Conservation (phyloP, 2,329 filamentous ascomycete species). For the Madurella fahalii region DNA sequence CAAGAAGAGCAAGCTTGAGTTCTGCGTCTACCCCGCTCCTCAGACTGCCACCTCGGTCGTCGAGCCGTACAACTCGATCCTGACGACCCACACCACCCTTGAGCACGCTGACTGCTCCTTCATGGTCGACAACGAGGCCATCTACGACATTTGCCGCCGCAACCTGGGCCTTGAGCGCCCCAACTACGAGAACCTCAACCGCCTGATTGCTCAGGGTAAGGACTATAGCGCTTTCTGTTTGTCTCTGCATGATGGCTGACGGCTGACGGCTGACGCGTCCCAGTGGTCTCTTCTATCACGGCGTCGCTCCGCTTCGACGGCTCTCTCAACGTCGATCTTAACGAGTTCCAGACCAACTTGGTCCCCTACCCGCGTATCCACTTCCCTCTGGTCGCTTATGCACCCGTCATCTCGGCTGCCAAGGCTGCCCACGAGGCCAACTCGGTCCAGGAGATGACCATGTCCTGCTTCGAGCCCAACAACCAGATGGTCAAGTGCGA, state of each 20-base stretch:
- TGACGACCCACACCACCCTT: conserved; percentile 97
- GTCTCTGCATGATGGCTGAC: conserved; percentile 19
- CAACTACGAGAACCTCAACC: conserved; percentile 98
- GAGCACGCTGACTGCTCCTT: conserved; percentile 99
- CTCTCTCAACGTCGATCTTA: conserved; percentile 97
- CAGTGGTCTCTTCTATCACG: conserved; percentile 97
- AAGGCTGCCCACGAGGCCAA: conserved; percentile 98
- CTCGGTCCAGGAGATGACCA: conserved; percentile 96
- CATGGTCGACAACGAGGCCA: conserved; percentile 99
- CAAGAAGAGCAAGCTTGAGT: conserved; percentile 99
- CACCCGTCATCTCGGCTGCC: conserved; percentile 88
- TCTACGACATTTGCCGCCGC: conserved; percentile 98
- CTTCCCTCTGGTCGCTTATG: conserved; percentile 96
- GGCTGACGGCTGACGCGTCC: conserved; percentile 28
- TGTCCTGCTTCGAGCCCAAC: conserved; percentile 98
- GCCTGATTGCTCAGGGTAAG: conserved; percentile 91
- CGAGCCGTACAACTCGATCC: conserved; percentile 99
- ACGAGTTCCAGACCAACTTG: conserved; percentile 99
- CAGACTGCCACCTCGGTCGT: conserved; percentile 97
- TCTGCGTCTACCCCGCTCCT: conserved; percentile 97
- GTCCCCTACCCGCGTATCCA: conserved; percentile 98
- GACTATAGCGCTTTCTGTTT: conserved; percentile 19
- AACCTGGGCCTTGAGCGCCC: conserved; percentile 97
- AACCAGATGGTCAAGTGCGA: conserved; percentile 99
- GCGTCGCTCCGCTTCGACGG: conserved; percentile 97